phyloP scores from a whole-genome alignment of 2,329 filamentous ascomycete species.

The Aureobasidium melanogenum region DNA sequence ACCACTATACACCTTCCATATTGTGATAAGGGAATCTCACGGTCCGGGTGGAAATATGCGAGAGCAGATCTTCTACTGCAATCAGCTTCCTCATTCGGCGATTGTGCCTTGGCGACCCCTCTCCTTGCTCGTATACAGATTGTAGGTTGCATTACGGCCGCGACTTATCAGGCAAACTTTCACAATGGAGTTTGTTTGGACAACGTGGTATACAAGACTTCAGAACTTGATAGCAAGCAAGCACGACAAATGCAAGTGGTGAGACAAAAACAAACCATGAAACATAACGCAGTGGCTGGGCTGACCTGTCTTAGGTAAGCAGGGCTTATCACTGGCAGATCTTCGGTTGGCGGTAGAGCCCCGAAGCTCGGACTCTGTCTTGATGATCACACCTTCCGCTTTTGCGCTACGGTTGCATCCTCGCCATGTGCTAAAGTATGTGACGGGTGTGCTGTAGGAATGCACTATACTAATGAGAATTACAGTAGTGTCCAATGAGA shows the following conservation, averaged over 20 bases:
- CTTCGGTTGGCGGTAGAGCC: background rate
- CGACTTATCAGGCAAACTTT: background rate
- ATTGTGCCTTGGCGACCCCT: background rate
- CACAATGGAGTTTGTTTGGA: background rate
- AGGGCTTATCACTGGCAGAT: background rate
- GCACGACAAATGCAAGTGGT: background rate
- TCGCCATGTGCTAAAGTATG: too few species aligned
- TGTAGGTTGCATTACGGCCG: background rate
- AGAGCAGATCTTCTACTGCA: background rate
- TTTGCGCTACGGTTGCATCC: too few species aligned
- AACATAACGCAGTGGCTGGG: background rate
- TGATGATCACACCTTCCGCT: too few species aligned
- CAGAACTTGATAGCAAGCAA: background rate
- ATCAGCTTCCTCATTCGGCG: slow-evolving; percentile 4
- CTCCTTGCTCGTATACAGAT: background rate
- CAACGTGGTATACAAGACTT: background rate
- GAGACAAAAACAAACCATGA: background rate
- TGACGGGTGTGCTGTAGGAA: too few species aligned
- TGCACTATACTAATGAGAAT: too few species aligned
- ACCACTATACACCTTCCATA: background rate
- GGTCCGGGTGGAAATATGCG: background rate
- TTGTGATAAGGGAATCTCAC: background rate
- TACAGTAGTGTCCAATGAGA: too few species aligned
- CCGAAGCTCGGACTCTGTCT: too few species aligned
- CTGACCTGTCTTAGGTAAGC: background rate